A percentile compares a stretch with the other conserved stretches of the same genome.
Evolutionary conservation across 805 yeast species (phyloP).

Genomic region (Candida railenensis): DNA sequence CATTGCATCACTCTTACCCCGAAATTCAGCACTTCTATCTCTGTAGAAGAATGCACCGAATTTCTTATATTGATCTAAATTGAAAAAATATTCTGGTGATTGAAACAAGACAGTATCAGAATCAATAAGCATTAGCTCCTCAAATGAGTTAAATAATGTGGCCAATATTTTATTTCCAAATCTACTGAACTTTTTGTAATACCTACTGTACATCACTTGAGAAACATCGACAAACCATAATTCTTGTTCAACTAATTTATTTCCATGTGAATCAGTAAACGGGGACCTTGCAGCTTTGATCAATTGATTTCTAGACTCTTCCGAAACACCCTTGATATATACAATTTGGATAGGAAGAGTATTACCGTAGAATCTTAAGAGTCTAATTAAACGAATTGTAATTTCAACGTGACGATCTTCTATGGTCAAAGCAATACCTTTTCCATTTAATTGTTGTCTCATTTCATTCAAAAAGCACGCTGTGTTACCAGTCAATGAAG

Average conservation of each 20-base stretch:
- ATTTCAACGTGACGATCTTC: conserved; percentile 23
- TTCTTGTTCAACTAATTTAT: conserved; percentile 22
- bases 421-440: conserved; percentile 33
- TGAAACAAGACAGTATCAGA: conserved; percentile 50
- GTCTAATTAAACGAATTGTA: conserved; percentile 21
- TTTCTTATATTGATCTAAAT: conserved; percentile 25
- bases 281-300: conserved; percentile 15
- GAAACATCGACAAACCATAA: conserved; percentile 31
- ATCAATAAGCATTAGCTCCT: conserved; percentile 50
- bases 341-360: conserved; percentile 32
- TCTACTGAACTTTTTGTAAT: conserved; percentile 30
- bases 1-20: conserved; percentile 34
- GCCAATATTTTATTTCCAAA: conserved; percentile 51
- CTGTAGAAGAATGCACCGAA: conserved; percentile 35
- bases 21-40: conserved; percentile 29
- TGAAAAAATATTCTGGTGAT: conserved; percentile 30
- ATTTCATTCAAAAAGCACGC: conserved; percentile 11
- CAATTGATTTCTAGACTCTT: conserved; percentile 20
- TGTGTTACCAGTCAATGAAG: neutral
- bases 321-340: conserved; percentile 24
- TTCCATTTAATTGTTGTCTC: conserved; percentile 20
- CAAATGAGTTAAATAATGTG: conserved; percentile 46
- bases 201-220: conserved; percentile 15
- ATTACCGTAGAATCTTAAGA: conserved; percentile 27
- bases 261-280: conserved; percentile 6